These are phyloP conservation scores for Rachicladosporium sp. DNA, from an alignment of 2,329 filamentous ascomycete species.

Conservation along the genomic window DNA sequence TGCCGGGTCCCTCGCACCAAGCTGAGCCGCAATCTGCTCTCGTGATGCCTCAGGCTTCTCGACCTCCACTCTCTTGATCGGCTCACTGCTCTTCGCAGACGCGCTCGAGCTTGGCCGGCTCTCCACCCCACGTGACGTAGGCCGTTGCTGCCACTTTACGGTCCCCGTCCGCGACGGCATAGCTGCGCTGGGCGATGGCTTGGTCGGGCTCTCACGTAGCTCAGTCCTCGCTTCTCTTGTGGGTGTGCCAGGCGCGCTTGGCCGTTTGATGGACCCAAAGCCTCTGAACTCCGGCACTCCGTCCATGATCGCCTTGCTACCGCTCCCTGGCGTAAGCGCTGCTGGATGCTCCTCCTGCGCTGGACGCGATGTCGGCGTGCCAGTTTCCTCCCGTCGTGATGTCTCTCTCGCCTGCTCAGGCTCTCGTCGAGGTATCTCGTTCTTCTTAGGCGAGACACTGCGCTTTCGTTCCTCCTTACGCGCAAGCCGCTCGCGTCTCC, in stretches of 20 bases:
- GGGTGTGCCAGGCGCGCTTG: slow-evolving; percentile 12
- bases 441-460: too few species aligned
- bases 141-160: slow-evolving; percentile 68
- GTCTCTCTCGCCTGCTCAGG: background rate
- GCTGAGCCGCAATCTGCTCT: slow-evolving; percentile 65
- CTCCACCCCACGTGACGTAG: slow-evolving; percentile 18
- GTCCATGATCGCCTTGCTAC: background rate
- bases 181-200: slow-evolving; percentile 28
- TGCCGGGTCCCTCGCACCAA: slow-evolving; percentile 69
- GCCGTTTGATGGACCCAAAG: slow-evolving; percentile 20
- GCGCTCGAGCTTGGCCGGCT: slow-evolving; percentile 54
- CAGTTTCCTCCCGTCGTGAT: too few species aligned
- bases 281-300: slow-evolving; percentile 22
- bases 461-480: slow-evolving; percentile 48
- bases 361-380: too few species aligned
- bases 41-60: slow-evolving; percentile 33
- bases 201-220: slow-evolving; percentile 55
- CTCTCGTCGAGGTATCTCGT: too few species aligned
- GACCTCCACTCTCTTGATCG: slow-evolving; percentile 15
- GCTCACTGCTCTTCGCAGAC: slow-evolving; percentile 51
- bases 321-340: background rate
- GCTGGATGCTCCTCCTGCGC: slow-evolving; percentile 10
- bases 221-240: slow-evolving; percentile 1
- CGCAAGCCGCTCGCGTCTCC: slow-evolving; percentile 68
- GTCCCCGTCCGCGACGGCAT: slow-evolving; percentile 45